These are phyloP conservation scores for Aegilops umbellulata DNA, from an alignment of 176 grass and related monocot genomes.

Conservation along the genomic window DNA sequence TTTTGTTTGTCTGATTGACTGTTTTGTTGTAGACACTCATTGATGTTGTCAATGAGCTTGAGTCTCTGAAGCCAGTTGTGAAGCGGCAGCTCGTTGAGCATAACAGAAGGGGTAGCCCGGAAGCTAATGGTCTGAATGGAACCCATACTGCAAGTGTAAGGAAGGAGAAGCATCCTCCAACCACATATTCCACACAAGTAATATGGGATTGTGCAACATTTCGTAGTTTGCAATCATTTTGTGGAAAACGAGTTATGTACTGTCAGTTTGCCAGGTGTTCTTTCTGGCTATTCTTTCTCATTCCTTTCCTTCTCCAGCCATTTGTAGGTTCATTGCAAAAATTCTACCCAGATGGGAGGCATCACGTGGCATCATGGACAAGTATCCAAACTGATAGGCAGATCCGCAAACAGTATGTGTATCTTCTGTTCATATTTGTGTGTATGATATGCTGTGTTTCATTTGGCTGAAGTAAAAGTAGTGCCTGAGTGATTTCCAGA, in stretches of 20 bases:
- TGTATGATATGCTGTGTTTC: constrained; percentile 16
- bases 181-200: constrained; percentile 67
- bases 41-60: constrained; percentile 84
- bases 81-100: constrained; percentile 56
- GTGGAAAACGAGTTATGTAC: background rate
- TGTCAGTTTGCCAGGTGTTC: constrained; percentile 1
- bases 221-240: constrained; percentile 18
- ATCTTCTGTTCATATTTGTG: constrained; percentile 17
- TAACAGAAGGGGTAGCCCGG: constrained; percentile 47
- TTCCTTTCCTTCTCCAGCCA: constrained; percentile 39
- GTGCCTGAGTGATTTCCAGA: background rate
- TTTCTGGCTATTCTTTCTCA: constrained; percentile 16
- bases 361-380: constrained; percentile 11
- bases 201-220: background rate
- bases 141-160: constrained; percentile 32
- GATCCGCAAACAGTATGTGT: constrained; percentile 53
- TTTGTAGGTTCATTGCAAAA: constrained; percentile 31
- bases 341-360: constrained; percentile 16
- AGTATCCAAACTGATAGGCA: constrained; percentile 38
- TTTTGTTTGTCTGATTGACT: constrained; percentile 11
- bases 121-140: constrained; percentile 48
- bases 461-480: constrained; percentile 9
- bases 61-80: constrained; percentile 88
- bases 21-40: constrained; percentile 71
- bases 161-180: constrained; percentile 32